Percentiles rank a stretch among this genome's conserved stretches.
Evolutionary conservation across 352 stramenopile genomes (phyloP).

Genomic region (Thalassiosira oceanica): DNA sequence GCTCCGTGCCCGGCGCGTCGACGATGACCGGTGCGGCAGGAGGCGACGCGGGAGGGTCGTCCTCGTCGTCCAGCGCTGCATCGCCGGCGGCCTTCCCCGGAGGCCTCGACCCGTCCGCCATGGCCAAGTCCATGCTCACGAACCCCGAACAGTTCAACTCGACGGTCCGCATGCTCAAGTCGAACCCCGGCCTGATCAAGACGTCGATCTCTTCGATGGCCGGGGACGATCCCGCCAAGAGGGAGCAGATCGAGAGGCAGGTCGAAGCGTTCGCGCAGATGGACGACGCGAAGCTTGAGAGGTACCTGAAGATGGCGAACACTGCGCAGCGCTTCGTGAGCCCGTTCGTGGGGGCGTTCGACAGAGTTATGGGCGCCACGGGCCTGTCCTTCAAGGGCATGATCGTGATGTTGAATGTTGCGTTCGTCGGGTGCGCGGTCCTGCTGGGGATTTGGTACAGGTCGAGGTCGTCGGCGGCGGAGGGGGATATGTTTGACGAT

Average conservation of each 20-base stretch:
- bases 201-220: slow-evolving; percentile 30
- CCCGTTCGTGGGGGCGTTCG: slow-evolving; percentile 37
- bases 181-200: slow-evolving; percentile 69
- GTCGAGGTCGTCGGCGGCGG: no score
- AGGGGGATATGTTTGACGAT: no score
- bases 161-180: slow-evolving; percentile 58
- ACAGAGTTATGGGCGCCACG: slow-evolving; percentile 30
- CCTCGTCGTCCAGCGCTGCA: neutral
- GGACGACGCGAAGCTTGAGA: slow-evolving; percentile 60
- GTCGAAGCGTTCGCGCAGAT: slow-evolving; percentile 66
- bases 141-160: slow-evolving; percentile 54
- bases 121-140: slow-evolving; percentile 48
- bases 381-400: slow-evolving; percentile 55
- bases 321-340: slow-evolving; percentile 39
- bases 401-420: slow-evolving; percentile 33
- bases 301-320: slow-evolving; percentile 52
- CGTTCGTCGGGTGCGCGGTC: slow-evolving; percentile 4
- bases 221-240: neutral
- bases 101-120: slow-evolving; percentile 34
- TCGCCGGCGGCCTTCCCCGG: neutral
- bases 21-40: no score
- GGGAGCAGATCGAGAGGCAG: slow-evolving; percentile 54
- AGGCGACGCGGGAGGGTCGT: neutral
- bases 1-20: no score
- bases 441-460: slow-evolving; percentile 2